These are phyloP conservation scores for Acanthamoeba lenticulata DNA, from an alignment of 208 protist genomes.

Conservation along the genomic window DNA sequence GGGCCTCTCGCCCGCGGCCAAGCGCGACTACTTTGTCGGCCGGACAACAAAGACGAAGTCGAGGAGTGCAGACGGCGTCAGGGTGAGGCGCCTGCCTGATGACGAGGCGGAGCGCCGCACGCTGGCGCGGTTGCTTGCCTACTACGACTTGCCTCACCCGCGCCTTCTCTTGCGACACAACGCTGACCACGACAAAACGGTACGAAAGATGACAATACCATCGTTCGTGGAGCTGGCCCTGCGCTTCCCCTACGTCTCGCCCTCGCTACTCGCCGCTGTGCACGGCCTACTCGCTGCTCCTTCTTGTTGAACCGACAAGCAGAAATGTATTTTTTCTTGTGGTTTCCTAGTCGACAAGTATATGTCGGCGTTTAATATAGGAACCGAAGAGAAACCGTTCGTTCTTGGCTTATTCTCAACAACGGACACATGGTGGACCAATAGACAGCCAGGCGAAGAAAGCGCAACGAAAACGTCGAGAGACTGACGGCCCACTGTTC, in stretches of 20 bases:
- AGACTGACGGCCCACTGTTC: slow-evolving; percentile 13
- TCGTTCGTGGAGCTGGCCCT: not conserved
- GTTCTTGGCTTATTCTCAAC: no score
- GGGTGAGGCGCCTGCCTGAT: not conserved
- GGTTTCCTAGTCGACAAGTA: no score
- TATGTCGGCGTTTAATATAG: no score
- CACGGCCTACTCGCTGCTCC: not conserved
- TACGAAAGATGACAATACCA: no score
- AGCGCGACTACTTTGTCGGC: not conserved
- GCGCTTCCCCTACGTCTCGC: not conserved
- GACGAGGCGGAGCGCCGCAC: not conserved
- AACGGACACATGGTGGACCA: no score
- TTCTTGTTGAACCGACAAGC: not conserved
- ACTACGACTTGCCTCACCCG: not conserved
- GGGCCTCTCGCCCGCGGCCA: not conserved
- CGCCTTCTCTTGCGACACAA: not conserved
- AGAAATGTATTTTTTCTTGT: not conserved
- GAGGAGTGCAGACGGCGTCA: no score
- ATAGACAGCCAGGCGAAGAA: not conserved
- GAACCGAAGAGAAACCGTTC: no score
- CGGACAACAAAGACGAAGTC: not conserved
- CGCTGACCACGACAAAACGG: not conserved
- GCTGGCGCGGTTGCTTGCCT: not conserved
- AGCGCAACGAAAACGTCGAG: slow-evolving; percentile 27
- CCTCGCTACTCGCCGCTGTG: not conserved